Evolutionary conservation across 768 basidiomycete species (phyloP).

Genomic region (Gelatoporia subvermispora): DNA sequence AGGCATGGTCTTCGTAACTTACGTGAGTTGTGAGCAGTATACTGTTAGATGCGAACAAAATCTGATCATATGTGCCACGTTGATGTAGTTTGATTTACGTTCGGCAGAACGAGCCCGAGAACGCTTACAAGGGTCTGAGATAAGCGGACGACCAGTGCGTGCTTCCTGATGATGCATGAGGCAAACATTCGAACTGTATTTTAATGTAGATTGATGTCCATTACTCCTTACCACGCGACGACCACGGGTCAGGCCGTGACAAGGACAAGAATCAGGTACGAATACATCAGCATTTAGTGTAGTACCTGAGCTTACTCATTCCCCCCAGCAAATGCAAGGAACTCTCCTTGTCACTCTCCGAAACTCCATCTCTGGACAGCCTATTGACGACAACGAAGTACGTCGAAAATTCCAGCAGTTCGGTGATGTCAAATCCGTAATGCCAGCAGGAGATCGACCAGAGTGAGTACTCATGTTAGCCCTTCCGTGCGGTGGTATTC

Average conservation of each 20-base stretch:
- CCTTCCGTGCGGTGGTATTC: conserved; percentile 1
- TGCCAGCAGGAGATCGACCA: conserved; percentile 54
- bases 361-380: conserved; percentile 60
- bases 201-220: conserved; percentile 89
- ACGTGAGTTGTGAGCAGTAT: conserved; percentile 55
- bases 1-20: conserved; percentile 99
- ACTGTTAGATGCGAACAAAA: neutral
- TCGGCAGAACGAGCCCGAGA: conserved; percentile 92
- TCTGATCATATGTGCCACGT: neutral
- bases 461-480: conserved; percentile 40
- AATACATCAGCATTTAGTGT: neutral
- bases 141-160: conserved; percentile 85
- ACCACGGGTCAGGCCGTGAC: conserved; percentile 44
- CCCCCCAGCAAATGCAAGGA: conserved; percentile 70
- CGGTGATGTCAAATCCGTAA: conserved; percentile 84
- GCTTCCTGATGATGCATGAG: neutral
- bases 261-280: conserved; percentile 83
- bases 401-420: conserved; percentile 82
- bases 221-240: conserved; percentile 90
- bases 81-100: conserved; percentile 77
- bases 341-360: conserved; percentile 75
- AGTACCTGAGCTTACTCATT: neutral
- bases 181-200: conserved; percentile 5
- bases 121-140: conserved; percentile 81
- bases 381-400: conserved; percentile 82